Conservation (phyloP, 768 basidiomycete species). For the Phaeotremella fagi region DNA sequence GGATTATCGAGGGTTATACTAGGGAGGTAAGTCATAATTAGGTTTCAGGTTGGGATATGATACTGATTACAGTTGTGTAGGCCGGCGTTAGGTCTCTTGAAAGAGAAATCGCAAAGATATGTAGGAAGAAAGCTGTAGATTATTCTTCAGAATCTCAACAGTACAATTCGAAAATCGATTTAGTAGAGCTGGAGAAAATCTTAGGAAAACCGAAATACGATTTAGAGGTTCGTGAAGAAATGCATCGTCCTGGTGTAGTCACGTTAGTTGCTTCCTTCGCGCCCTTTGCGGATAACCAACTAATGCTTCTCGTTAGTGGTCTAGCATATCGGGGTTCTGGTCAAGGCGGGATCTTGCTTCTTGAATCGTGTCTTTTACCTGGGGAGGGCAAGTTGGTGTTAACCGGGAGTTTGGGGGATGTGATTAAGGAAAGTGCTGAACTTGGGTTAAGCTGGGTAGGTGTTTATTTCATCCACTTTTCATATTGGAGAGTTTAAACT, state of each 20-base stretch:
- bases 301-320: constrained; percentile 22
- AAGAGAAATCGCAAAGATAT: constrained; percentile 78
- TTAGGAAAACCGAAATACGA: constrained; percentile 77
- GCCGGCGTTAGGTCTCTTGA: constrained; percentile 90
- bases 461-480: background rate
- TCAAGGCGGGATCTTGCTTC: constrained; percentile 55
- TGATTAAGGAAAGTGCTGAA: constrained; percentile 87
- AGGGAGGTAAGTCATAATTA: constrained; percentile 54
- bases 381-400: constrained; percentile 68
- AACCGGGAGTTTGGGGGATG: constrained; percentile 81
- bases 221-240: constrained; percentile 70
- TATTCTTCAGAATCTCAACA: constrained; percentile 60
- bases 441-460: constrained; percentile 84
- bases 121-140: constrained; percentile 86
- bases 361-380: constrained; percentile 75
- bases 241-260: constrained; percentile 68
- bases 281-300: background rate
- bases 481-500: background rate
- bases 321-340: constrained; percentile 46
- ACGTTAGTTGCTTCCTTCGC: constrained; percentile 21
- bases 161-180: constrained; percentile 63
- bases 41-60: background rate
- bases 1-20: constrained; percentile 60
- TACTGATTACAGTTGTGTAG: constrained; percentile 6
- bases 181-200: constrained; percentile 72